Percentiles rank a stretch among this genome's conserved stretches.
Evolutionary conservation across 2,329 filamentous ascomycete genomes (phyloP).

Genomic region (Penicillium expansum): DNA sequence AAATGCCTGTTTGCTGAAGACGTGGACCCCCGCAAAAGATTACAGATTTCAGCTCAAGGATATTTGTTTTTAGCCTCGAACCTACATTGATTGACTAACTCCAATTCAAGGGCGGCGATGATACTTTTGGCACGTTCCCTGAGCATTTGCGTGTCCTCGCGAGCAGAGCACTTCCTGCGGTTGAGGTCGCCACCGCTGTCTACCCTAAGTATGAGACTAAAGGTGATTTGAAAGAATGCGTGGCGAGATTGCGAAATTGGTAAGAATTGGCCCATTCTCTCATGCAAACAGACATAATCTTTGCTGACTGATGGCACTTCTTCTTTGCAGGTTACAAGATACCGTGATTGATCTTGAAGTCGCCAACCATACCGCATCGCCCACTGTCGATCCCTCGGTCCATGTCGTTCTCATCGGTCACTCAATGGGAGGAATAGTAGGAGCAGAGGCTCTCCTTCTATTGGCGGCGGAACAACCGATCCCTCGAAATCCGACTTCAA

Average conservation of each 20-base stretch:
- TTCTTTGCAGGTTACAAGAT: conserved; percentile 67
- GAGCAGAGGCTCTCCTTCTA: conserved; percentile 78
- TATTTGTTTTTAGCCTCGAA: background rate
- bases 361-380: conserved; percentile 71
- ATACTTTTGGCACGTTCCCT: conserved; percentile 50
- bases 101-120: conserved; percentile 44
- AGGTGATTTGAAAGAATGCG: conserved; percentile 48
- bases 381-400: conserved; percentile 82
- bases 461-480: conserved; percentile 65
- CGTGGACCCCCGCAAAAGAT: conserved; percentile 2
- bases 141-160: conserved; percentile 43
- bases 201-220: conserved; percentile 53
- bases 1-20: background rate
- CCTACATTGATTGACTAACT: conserved; percentile 1
- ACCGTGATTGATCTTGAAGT: conserved; percentile 95
- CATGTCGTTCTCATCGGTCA: conserved; percentile 80
- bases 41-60: background rate
- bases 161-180: conserved; percentile 43
- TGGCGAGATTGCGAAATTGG: conserved; percentile 49
- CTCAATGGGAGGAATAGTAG: conserved; percentile 91
- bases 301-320: background rate
- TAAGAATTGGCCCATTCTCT: conserved; percentile 20
- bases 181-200: conserved; percentile 42
- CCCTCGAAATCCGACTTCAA: conserved; percentile 31
- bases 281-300: background rate